Conservation (phyloP, 1,284 basidiomycete species). For the Papiliotrema flavescens region DNA sequence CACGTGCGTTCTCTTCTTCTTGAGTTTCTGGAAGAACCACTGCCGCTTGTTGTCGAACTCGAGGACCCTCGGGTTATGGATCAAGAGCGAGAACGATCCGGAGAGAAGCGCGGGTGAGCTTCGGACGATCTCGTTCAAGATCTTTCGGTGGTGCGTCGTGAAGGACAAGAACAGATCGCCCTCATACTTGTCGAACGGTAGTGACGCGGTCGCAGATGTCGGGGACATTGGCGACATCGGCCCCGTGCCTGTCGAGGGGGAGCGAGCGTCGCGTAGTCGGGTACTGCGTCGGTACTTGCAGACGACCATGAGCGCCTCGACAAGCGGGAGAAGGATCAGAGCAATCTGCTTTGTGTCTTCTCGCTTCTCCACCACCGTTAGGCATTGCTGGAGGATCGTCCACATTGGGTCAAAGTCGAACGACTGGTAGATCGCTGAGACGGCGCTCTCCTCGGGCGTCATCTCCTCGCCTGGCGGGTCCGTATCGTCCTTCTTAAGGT, state of each 20-base stretch:
- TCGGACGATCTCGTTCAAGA: slow-evolving; percentile 94
- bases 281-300: slow-evolving; percentile 67
- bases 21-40: slow-evolving; percentile 95
- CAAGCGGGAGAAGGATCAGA: slow-evolving; percentile 82
- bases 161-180: slow-evolving; percentile 83
- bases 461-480: slow-evolving; percentile 28
- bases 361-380: slow-evolving; percentile 74
- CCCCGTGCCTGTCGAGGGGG: slow-evolving; percentile 50
- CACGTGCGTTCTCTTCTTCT: slow-evolving; percentile 76
- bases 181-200: slow-evolving; percentile 54
- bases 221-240: slow-evolving; percentile 18
- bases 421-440: slow-evolving; percentile 77
- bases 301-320: slow-evolving; percentile 96
- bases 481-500: slow-evolving; percentile 56
- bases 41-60: slow-evolving; percentile 99
- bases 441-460: slow-evolving; percentile 61
- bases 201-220: slow-evolving; percentile 58
- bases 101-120: slow-evolving; percentile 98
- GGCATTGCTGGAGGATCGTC: slow-evolving; percentile 77
- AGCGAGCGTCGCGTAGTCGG: slow-evolving; percentile 16
- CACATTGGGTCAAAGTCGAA: slow-evolving; percentile 84
- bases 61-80: slow-evolving; percentile 92
- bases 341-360: slow-evolving; percentile 79
- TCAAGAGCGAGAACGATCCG: slow-evolving; percentile 93
- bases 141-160: slow-evolving; percentile 90